A percentile compares a stretch with the other conserved stretches of the same genome.
These are phyloP conservation scores for Blastocystis sp. DNA, from an alignment of 352 stramenopile species.

Conservation along the genomic window DNA sequence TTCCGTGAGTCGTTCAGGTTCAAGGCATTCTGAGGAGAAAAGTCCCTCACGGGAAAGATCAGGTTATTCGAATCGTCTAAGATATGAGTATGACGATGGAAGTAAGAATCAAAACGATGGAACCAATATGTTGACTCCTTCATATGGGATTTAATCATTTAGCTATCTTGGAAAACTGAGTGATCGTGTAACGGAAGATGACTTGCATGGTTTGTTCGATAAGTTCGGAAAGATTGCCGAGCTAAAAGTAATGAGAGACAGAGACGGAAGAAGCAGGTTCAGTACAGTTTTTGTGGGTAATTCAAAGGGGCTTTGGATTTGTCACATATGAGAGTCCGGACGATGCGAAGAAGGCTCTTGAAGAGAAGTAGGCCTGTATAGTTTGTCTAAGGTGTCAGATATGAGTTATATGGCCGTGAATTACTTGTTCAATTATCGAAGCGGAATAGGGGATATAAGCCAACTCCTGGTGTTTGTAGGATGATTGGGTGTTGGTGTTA, in stretches of 20 bases:
- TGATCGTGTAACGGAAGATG: background rate
- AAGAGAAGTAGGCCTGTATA: background rate
- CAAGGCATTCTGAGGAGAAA: background rate
- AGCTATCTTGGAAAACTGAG: constrained; percentile 2
- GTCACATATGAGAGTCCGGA: constrained; percentile 2
- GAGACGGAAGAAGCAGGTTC: background rate
- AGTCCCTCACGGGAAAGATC: background rate
- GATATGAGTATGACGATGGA: constrained; percentile 35
- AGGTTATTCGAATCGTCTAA: background rate
- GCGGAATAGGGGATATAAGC: constrained; percentile 18
- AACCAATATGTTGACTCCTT: background rate
- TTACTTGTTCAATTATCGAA: background rate
- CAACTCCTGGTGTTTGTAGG: constrained; percentile 15
- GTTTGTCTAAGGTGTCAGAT: background rate
- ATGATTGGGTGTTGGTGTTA: background rate
- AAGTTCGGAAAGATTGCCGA: background rate
- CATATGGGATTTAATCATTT: background rate
- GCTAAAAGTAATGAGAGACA: background rate
- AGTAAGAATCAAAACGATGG: constrained; percentile 8
- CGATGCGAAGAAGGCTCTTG: background rate
- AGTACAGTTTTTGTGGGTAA: background rate
- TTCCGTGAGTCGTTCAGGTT: background rate
- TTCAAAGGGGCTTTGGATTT: constrained; percentile 27
- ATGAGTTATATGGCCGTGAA: background rate
- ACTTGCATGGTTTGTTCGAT: background rate